Base-by-base conservation (phyloP, 805 yeast genomes). In the Jamesozyma rosinii region DNA sequence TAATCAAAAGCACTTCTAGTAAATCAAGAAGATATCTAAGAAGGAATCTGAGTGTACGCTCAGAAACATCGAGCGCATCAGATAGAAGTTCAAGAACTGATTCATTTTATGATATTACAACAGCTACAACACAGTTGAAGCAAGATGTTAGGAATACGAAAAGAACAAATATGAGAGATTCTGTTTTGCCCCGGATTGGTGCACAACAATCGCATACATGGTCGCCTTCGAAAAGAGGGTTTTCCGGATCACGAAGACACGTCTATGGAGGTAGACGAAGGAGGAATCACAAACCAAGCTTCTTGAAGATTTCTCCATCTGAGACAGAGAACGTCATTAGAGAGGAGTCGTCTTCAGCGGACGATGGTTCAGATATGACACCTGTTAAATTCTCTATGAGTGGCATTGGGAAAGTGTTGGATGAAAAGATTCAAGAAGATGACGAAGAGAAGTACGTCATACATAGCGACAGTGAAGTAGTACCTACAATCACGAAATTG, bases 41-140 rank as follows among this genome's bases (percentile, higher is more conserved):
- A 38, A 55, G 71, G 41, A 62, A 66, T 17, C 41, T 58, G 40
- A 66, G 70, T 41, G 44, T 65, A 14, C 57, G 64, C 32, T 66
- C 70, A 0, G 64, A 64, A 27, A 59, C 65, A 18, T 67, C 71
- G 1, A 65, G 68, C 44, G 50, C 61, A 0, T 65, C 71, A 6
- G 71, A 68, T 33, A 51, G 59, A 38, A 65, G 70, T 31, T 67
- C 71, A 1, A 54, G 67, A 30, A 59, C 66, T 19, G 68, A 63
- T 35, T 68, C 72, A 3, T 55, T 67, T 30, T 67, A 67, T 44
- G 72, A 68, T 45, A 55, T 63, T 5, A 62, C 69, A 1, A 59
- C 67, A 0, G 54, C 66, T 1, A 54, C 64, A 6, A 47, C 59
- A 55, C 61, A 3, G 43, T 42, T 33, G 37, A 45, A 17, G 10